phyloP scores from a whole-genome alignment of 2,329 filamentous ascomycete genomes.

The Neonectria hederae region DNA sequence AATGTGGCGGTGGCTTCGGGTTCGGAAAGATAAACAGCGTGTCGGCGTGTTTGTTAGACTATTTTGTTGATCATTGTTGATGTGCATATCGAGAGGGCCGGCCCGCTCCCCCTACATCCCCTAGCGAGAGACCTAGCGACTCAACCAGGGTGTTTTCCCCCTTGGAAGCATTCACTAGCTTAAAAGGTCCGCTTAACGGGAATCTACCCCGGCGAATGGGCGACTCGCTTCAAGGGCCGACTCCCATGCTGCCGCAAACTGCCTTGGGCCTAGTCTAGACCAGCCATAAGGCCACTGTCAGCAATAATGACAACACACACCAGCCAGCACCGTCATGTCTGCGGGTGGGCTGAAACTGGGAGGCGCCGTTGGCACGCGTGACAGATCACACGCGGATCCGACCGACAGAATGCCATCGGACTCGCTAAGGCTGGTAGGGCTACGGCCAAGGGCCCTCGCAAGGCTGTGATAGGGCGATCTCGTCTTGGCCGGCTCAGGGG shows the following conservation, averaged over 20 bases:
- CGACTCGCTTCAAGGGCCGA: too few relatives aligned
- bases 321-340: neutral
- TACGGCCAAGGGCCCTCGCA: too few relatives aligned
- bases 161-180: too few relatives aligned
- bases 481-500: neutral
- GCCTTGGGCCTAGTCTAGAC: neutral
- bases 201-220: neutral
- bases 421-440: neutral
- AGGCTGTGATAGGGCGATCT: neutral
- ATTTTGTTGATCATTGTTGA: neutral
- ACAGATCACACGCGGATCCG: neutral
- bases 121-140: too few relatives aligned
- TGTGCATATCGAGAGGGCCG: neutral
- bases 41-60: neutral
- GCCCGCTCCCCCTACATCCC: neutral
- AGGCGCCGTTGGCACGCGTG: neutral
- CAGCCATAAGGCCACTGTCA: neutral
- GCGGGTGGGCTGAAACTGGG: neutral
- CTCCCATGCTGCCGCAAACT: neutral
- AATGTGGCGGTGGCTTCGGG: neutral
- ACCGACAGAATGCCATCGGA: slow-evolving; percentile 4
- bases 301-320: neutral
- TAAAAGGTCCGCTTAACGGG: too few relatives aligned
- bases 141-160: too few relatives aligned
- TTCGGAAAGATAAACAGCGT: neutral